Percentiles rank a stretch among this genome's conserved stretches.
phyloP scores from a whole-genome alignment of 495 filamentous ascomycete genomes.

The Tuber melanosporum region DNA sequence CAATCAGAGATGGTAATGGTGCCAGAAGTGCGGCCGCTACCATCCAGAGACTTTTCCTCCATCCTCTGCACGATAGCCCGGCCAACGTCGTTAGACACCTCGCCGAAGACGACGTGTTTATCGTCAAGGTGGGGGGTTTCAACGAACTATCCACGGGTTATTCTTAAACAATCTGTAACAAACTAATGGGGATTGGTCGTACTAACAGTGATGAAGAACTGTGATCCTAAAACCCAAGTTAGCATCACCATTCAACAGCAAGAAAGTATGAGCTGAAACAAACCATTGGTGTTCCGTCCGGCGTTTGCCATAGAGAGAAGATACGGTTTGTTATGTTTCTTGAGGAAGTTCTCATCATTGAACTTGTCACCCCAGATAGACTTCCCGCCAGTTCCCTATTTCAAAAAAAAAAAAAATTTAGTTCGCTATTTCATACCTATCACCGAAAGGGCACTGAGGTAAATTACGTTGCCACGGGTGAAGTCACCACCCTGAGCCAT shows the following conservation, averaged over 20 bases:
- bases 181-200: constrained; percentile 69
- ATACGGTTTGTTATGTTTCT: constrained; percentile 57
- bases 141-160: constrained; percentile 45
- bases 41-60: constrained; percentile 48
- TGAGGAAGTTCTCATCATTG: constrained; percentile 68
- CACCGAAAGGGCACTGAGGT: constrained; percentile 43
- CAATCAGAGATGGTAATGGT: constrained; percentile 24
- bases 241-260: constrained; percentile 4
- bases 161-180: constrained; percentile 52
- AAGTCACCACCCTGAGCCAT: constrained; percentile 99
- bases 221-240: constrained; percentile 9
- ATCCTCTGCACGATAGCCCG: constrained; percentile 62
- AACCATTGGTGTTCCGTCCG: constrained; percentile 59
- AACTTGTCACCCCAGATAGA: constrained; percentile 88
- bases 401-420: constrained; percentile 12
- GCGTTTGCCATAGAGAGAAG: constrained; percentile 81
- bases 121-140: constrained; percentile 67
- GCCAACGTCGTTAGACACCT: constrained; percentile 62
- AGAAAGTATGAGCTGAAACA: background rate
- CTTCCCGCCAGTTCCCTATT: constrained; percentile 72
- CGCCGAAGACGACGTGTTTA: constrained; percentile 76
- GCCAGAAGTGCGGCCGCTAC: constrained; percentile 28
- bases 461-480: constrained; percentile 81
- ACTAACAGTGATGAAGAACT: constrained; percentile 39
- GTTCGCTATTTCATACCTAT: constrained; percentile 25